Evolutionary conservation across 352 stramenopile genomes (phyloP).

Genomic region (Phytophthora pluvialis): DNA sequence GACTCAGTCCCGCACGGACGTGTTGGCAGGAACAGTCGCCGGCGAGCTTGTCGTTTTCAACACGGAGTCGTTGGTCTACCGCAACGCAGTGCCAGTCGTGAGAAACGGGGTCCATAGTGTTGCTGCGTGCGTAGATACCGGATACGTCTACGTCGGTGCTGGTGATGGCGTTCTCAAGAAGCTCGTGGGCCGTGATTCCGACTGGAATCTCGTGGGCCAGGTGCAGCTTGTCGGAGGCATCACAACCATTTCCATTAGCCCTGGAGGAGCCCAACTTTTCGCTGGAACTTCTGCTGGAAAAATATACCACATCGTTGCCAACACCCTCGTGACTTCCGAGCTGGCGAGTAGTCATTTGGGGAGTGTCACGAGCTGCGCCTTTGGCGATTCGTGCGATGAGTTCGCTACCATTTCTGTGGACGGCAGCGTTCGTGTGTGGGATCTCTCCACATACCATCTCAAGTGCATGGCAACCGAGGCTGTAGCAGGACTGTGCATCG

Average conservation of each 20-base stretch:
- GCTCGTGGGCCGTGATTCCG: constrained; percentile 70
- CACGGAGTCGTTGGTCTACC: constrained; percentile 66
- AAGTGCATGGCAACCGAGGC: constrained; percentile 72
- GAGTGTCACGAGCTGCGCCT: constrained; percentile 65
- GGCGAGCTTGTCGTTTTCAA: constrained; percentile 91
- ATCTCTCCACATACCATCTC: constrained; percentile 71
- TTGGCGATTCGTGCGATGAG: constrained; percentile 60
- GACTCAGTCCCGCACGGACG: constrained; percentile 54
- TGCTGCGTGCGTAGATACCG: constrained; percentile 60
- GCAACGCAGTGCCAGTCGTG: constrained; percentile 64
- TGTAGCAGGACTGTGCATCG: constrained; percentile 52
- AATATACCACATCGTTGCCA: constrained; percentile 67
- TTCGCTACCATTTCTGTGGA: constrained; percentile 79
- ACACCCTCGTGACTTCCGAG: constrained; percentile 56
- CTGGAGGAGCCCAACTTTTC: constrained; percentile 61
- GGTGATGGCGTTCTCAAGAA: constrained; percentile 90
- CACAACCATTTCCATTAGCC: constrained; percentile 72
- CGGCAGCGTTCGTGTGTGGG: constrained; percentile 73
- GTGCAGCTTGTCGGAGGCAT: constrained; percentile 86
- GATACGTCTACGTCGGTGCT: constrained; percentile 82
- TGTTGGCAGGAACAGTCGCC: constrained; percentile 69
- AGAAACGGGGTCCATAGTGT: constrained; percentile 83
- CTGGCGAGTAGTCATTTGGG: constrained; percentile 75
- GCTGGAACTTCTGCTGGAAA: constrained; percentile 77
- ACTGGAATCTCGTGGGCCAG: constrained; percentile 86